Evolutionary conservation across 2,329 filamentous ascomycete genomes (phyloP).

Genomic region (Penicillium sp.): DNA sequence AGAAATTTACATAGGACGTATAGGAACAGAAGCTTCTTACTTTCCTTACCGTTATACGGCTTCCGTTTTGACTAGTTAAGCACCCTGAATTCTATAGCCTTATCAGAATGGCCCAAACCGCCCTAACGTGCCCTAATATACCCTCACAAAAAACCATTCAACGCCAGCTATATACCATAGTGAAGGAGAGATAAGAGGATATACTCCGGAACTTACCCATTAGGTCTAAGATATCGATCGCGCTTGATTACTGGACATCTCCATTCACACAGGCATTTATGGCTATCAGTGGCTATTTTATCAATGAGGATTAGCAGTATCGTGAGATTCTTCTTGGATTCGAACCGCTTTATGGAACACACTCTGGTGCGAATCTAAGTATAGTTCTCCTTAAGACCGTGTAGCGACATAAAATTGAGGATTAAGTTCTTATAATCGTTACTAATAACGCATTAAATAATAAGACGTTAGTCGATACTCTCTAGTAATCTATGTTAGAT

Average conservation of each 20-base stretch:
- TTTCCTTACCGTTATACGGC: too few relatives aligned
- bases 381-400: not conserved
- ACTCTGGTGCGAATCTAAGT: not conserved
- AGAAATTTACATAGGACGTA: too few relatives aligned
- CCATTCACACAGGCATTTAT: constrained; percentile 4
- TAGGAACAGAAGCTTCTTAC: too few relatives aligned
- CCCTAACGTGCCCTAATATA: too few relatives aligned
- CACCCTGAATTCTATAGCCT: too few relatives aligned
- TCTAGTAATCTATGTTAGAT: not conserved
- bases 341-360: not conserved
- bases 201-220: too few relatives aligned
- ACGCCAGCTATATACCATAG: too few relatives aligned
- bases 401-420: constrained; percentile 3
- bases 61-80: too few relatives aligned
- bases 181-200: too few relatives aligned
- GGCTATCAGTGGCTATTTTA: constrained; percentile 5
- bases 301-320: constrained; percentile 1
- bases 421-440: not conserved
- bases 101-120: too few relatives aligned
- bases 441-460: constrained; percentile 13
- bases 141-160: too few relatives aligned
- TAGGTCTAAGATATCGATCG: constrained; percentile 9
- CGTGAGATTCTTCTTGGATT: constrained; percentile 6
- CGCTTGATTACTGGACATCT: constrained; percentile 5
- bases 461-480: not conserved